Evolutionary conservation across 2,329 filamentous ascomycete genomes (phyloP).

Genomic region (Metarhizium rileyi): DNA sequence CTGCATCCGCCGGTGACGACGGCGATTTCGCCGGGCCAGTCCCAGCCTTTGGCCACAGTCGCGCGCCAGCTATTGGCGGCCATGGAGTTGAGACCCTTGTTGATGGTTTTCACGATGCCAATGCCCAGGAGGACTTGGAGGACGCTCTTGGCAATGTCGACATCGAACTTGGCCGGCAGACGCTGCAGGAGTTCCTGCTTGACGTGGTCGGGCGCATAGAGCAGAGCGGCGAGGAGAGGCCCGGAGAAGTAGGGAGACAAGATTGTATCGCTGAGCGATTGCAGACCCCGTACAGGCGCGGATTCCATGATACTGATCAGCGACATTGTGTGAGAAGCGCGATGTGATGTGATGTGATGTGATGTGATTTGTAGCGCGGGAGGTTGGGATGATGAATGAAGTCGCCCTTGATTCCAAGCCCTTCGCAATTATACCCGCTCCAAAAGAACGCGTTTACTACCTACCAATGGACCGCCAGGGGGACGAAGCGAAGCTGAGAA

Average conservation of each 20-base stretch:
- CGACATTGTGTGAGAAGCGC: conserved; percentile 5
- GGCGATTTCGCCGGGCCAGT: conserved; percentile 31
- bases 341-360: neutral
- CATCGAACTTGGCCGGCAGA: conserved; percentile 3
- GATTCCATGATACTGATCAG: conserved; percentile 9
- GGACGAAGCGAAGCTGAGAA: too few species aligned
- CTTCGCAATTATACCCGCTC: too few species aligned
- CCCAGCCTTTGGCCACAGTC: conserved; percentile 14
- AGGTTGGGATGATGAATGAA: neutral
- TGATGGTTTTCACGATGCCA: conserved; percentile 15
- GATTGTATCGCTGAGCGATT: conserved; percentile 2
- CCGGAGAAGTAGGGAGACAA: conserved; percentile 11
- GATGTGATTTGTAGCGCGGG: too few species aligned
- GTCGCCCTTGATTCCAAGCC: too few species aligned
- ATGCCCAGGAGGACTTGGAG: conserved; percentile 15
- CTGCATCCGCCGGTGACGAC: conserved; percentile 34
- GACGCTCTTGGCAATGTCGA: conserved; percentile 4
- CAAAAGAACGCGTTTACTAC: too few species aligned
- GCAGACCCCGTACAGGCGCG: conserved; percentile 7
- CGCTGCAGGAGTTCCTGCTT: conserved; percentile 1
- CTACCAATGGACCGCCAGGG: too few species aligned
- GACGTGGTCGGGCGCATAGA: conserved; percentile 5
- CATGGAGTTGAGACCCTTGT: conserved; percentile 16
- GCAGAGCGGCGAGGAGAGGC: conserved; percentile 9
- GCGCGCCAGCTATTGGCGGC: conserved; percentile 22